These are phyloP conservation scores for Picochlorum sp. DNA, from an alignment of 139 green algal genomes.

Conservation along the genomic window DNA sequence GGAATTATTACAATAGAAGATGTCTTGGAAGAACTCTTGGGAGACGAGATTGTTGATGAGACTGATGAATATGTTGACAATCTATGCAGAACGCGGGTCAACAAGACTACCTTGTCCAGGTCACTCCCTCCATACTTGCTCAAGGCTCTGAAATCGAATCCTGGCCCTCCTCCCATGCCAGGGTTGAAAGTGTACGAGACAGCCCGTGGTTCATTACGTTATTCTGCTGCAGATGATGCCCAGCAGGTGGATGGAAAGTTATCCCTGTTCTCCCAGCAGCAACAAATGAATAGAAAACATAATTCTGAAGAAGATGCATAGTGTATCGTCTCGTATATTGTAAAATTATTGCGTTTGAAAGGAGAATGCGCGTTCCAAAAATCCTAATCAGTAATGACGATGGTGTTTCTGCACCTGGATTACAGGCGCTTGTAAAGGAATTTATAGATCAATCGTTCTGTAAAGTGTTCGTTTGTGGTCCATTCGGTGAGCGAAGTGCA, in stretches of 20 bases:
- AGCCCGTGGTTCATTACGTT: not conserved
- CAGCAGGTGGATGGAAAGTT: no score
- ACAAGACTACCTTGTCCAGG: constrained; percentile 24
- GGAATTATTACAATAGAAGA: constrained; percentile 63
- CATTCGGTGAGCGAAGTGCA: constrained; percentile 43
- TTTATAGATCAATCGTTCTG: constrained; percentile 20
- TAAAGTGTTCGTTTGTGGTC: constrained; percentile 33
- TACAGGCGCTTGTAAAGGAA: constrained; percentile 36
- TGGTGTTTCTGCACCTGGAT: constrained; percentile 55
- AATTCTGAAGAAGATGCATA: no score
- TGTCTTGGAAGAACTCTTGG: constrained; percentile 43
- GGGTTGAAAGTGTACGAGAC: not conserved
- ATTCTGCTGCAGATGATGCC: not conserved
- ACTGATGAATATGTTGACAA: constrained; percentile 69
- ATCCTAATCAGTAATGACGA: constrained; percentile 66
- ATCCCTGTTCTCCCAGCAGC: no score
- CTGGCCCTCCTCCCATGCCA: not conserved
- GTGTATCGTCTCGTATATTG: no score
- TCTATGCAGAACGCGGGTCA: constrained; percentile 44
- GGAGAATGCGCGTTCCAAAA: not conserved
- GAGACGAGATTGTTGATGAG: constrained; percentile 56
- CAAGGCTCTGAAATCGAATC: constrained; percentile 5
- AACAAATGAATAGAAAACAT: no score
- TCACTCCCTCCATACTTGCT: constrained; percentile 43
- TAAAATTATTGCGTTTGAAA: not conserved